Evolutionary conservation across 371 early-diverging fungal species (phyloP).

Genomic region (Rhizomucor miehei): DNA sequence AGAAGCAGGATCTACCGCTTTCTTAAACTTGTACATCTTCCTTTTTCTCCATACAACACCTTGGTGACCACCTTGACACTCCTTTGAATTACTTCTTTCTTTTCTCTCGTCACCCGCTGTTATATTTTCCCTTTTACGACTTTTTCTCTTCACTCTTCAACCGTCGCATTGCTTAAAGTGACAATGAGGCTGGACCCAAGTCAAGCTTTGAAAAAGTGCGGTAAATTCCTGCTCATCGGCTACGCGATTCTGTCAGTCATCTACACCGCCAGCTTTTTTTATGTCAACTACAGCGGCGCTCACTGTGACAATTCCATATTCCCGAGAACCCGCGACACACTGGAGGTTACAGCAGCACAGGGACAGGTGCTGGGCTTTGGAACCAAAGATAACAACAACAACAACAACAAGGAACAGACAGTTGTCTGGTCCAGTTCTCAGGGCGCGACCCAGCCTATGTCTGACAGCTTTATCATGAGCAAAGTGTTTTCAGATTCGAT

Average conservation of each 20-base stretch:
- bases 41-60: neutral
- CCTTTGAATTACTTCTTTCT: neutral
- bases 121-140: neutral
- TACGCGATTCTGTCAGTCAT: slow-evolving; percentile 20
- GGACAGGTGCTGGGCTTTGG: slow-evolving; percentile 4
- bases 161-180: neutral
- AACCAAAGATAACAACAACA: slow-evolving; percentile 5
- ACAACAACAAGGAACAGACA: slow-evolving; percentile 10
- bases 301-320: slow-evolving; percentile 9
- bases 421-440: slow-evolving; percentile 16
- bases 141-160: slow-evolving; percentile 8
- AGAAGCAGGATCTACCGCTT: no score
- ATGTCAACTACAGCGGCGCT: slow-evolving; percentile 7
- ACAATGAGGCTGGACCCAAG: slow-evolving; percentile 14
- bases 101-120: slow-evolving; percentile 1
- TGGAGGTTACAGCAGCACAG: neutral
- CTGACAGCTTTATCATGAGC: slow-evolving; percentile 53
- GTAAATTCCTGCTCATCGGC: slow-evolving; percentile 12
- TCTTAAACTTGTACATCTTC: neutral
- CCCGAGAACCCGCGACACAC: slow-evolving; percentile 14
- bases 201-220: slow-evolving; percentile 12
- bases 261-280: slow-evolving; percentile 18
- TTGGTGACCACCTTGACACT: neutral
- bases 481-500: slow-evolving; percentile 64
- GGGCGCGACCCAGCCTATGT: slow-evolving; percentile 20